Conservation (phyloP, 1,284 basidiomycete species). For the Peniophora sp. region DNA sequence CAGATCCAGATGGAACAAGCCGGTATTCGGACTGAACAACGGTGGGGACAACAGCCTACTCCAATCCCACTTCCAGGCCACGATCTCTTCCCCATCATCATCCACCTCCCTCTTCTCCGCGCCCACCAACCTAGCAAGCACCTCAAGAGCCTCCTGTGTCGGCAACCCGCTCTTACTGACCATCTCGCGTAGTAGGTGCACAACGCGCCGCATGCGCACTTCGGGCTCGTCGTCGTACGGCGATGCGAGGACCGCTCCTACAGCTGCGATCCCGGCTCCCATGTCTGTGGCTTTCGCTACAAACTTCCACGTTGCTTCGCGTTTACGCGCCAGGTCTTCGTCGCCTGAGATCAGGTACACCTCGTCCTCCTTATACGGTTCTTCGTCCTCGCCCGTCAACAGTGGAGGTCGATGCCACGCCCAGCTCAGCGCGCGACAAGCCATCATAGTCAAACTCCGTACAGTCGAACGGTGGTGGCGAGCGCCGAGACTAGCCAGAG, state of each 20-base stretch:
- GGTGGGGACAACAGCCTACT: constrained; percentile 43
- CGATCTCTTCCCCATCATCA: constrained; percentile 1
- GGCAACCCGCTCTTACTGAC: constrained; percentile 39
- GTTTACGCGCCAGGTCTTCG: constrained; percentile 21
- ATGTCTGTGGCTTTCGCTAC: constrained; percentile 47
- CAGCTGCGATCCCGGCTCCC: constrained; percentile 48
- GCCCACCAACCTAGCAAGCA: constrained; percentile 40
- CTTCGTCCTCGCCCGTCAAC: constrained; percentile 23
- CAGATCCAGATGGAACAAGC: constrained; percentile 53
- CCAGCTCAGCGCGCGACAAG: constrained; percentile 62
- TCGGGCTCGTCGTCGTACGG: constrained; percentile 30
- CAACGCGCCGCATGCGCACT: constrained; percentile 32
- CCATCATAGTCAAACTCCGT: constrained; percentile 46
- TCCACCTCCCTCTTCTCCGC: constrained; percentile 15
- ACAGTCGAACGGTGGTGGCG: constrained; percentile 54
- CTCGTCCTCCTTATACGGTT: constrained; percentile 5
- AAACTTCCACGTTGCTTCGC: constrained; percentile 40
- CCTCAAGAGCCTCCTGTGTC: constrained; percentile 45
- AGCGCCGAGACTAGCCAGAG: constrained; percentile 45
- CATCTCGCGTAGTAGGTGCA: constrained; percentile 50
- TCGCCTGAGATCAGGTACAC: constrained; percentile 19
- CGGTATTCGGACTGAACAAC: constrained; percentile 51
- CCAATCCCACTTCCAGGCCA: constrained; percentile 31
- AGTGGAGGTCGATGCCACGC: constrained; percentile 49
- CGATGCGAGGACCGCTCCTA: constrained; percentile 41